Evolutionary conservation across 495 filamentous ascomycete genomes (phyloP).

Genomic region (Letharia columbiana): DNA sequence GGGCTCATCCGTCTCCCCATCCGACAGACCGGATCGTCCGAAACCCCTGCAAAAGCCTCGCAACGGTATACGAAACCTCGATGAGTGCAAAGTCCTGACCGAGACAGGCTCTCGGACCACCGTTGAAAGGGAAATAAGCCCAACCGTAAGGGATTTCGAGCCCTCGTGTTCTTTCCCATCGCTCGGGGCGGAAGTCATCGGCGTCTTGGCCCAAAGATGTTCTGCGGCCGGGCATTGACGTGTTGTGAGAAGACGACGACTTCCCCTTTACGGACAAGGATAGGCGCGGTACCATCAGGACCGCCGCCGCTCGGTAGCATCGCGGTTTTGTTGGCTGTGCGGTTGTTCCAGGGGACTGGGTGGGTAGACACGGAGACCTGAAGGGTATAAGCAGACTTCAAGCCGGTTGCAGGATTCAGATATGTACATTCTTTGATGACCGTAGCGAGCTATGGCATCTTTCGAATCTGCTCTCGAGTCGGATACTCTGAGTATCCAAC

Average conservation of each 20-base stretch:
- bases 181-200: constrained; percentile 34
- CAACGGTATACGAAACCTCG: constrained; percentile 39
- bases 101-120: constrained; percentile 39
- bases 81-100: constrained; percentile 47
- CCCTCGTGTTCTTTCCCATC: constrained; percentile 32
- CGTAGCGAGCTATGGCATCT: constrained; percentile 35
- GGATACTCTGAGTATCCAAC: constrained; percentile 24
- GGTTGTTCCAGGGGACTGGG: constrained; percentile 66
- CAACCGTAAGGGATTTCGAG: constrained; percentile 31
- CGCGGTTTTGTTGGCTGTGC: constrained; percentile 58
- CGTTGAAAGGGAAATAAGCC: constrained; percentile 64
- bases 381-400: background rate
- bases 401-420: constrained; percentile 4
- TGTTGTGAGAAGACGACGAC: constrained; percentile 28
- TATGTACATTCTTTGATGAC: constrained; percentile 37
- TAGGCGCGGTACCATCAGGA: constrained; percentile 51
- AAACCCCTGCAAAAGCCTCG: constrained; percentile 40
- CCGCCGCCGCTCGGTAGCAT: constrained; percentile 65
- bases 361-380: constrained; percentile 56
- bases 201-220: constrained; percentile 26
- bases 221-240: constrained; percentile 25
- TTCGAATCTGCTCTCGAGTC: constrained; percentile 32
- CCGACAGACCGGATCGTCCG: constrained; percentile 25
- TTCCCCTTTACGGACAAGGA: constrained; percentile 52
- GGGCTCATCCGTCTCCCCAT: constrained; percentile 24